Evolutionary conservation across 2,329 filamentous ascomycete genomes (phyloP), one percentile per base, ranked within the genome.

Genomic region (Ustulina deusta): DNA sequence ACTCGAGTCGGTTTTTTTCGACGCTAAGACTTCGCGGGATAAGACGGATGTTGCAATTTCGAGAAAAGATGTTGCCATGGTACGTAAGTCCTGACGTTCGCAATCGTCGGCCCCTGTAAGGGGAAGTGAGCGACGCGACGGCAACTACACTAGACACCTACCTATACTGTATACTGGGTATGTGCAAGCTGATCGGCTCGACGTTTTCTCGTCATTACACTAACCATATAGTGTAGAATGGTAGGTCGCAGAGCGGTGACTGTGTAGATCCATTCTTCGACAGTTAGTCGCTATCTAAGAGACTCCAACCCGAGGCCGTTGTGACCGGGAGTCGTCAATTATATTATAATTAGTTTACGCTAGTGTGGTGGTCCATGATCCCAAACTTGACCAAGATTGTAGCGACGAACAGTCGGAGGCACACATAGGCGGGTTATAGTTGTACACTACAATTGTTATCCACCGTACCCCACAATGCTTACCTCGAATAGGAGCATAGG

Each of bases 51-150:
- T 66, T 51, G 58, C 42, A 56, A 67, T 64, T 59, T 59, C 27
- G 49, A 29, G 22, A 59, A 48, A 22, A 46, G 9, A 54, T 67
- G 65, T 63, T 67, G 60, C 55, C 60, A 67, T 46, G 46, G 13
- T 10, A 13, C 9, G 44, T 40, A 10, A 7, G 10, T 36, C 9
- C 17, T 6, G 44, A 34, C 32, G 27, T 3, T 52, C 22, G 55
- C 17, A 52, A 54, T 54, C 22, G 27, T 10, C 62, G 13, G 22
- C 42, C 40, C 44, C 46, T 54, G 32, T 46, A 40, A 22, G 49
- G n/a, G 46, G 44, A 27, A 56, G 27, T 17, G 13, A 51, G 52
- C 20, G 27, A 27, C 34, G 15, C 15, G 32, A 36, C 7, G 17
- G 22, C 13, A 20, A n/a, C n/a, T n/a, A n/a, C n/a, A n/a, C n/a